phyloP scores from a whole-genome alignment of 352 stramenopile species.

The Globisporangium polare region DNA sequence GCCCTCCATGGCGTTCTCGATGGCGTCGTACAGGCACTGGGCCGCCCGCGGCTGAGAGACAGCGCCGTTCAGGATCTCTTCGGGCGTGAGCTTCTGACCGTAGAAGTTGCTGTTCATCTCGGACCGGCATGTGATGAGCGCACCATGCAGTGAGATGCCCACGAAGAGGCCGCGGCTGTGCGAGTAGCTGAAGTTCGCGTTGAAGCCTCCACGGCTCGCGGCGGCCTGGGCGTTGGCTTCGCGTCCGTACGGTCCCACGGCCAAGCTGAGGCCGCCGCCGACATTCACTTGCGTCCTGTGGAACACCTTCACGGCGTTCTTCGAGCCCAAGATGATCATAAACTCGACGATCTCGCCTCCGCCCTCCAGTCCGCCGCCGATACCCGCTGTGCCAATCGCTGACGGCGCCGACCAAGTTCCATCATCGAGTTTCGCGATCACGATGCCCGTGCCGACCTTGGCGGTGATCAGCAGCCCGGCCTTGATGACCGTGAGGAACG shows the following conservation, averaged over 20 bases:
- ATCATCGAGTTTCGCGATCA: conserved; percentile 86
- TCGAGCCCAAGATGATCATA: conserved; percentile 93
- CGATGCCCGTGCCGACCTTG: conserved; percentile 82
- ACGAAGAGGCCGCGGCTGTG: conserved; percentile 92
- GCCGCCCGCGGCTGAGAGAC: conserved; percentile 57
- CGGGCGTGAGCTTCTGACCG: conserved; percentile 73
- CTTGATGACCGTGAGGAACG: conserved; percentile 85
- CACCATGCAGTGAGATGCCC: conserved; percentile 92
- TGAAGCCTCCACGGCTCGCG: conserved; percentile 63
- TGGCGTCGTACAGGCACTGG: conserved; percentile 75
- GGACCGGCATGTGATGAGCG: conserved; percentile 86
- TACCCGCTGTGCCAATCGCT: conserved; percentile 90
- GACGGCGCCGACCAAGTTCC: conserved; percentile 90
- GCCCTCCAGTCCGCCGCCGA: conserved; percentile 83
- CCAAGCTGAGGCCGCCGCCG: conserved; percentile 89
- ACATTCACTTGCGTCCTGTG: conserved; percentile 88
- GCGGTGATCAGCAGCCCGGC: conserved; percentile 80
- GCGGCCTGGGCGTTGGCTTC: conserved; percentile 79
- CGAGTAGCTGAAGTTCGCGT: conserved; percentile 94
- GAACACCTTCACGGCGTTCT: conserved; percentile 90
- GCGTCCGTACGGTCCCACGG: conserved; percentile 87
- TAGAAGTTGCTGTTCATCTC: conserved; percentile 96
- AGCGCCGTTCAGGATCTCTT: conserved; percentile 66
- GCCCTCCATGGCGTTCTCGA: conserved; percentile 62
- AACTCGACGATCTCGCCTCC: conserved; percentile 93